Conservation (phyloP, 2,329 filamentous ascomycete species). For the Ceratocystis harringtonii region DNA sequence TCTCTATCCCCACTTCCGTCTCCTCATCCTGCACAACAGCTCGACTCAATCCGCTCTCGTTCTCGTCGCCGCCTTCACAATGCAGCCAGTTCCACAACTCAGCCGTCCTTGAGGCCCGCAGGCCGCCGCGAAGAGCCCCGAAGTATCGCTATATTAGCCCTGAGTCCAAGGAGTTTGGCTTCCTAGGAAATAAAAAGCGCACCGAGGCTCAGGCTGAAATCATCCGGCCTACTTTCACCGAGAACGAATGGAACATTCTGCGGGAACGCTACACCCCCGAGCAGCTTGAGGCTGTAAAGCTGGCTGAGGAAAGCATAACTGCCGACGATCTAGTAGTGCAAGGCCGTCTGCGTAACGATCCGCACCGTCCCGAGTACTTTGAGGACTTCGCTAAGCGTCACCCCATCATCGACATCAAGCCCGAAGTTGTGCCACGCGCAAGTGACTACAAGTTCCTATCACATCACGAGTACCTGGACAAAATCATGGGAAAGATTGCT, state of each 20-base stretch:
- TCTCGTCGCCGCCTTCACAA: conserved; percentile 18
- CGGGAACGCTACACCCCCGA: conserved; percentile 57
- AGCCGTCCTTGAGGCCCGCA: conserved; percentile 33
- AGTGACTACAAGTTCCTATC: conserved; percentile 43
- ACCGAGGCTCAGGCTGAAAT: conserved; percentile 5
- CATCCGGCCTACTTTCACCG: conserved; percentile 45
- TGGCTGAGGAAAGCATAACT: conserved; percentile 63
- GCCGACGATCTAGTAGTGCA: conserved; percentile 59
- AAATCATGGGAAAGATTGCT: conserved; percentile 23
- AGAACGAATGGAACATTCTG: conserved; percentile 48
- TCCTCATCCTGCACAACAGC: neutral
- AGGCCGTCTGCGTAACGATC: conserved; percentile 55
- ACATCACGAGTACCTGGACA: conserved; percentile 38
- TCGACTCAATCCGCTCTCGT: neutral
- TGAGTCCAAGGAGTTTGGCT: conserved; percentile 10
- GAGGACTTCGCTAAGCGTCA: conserved; percentile 70
- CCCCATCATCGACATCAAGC: conserved; percentile 61
- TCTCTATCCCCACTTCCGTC: conserved; percentile 19
- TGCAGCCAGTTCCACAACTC: conserved; percentile 38
- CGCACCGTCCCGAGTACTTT: conserved; percentile 57
- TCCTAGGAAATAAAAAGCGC: conserved; percentile 1
- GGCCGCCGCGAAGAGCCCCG: conserved; percentile 9
- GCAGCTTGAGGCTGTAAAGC: conserved; percentile 68
- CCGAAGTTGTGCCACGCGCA: conserved; percentile 33
- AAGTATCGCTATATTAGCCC: conserved; percentile 14